Evolutionary conservation across 2,329 filamentous ascomycete genomes (phyloP).

Genomic region (Fusarium subglutinans): DNA sequence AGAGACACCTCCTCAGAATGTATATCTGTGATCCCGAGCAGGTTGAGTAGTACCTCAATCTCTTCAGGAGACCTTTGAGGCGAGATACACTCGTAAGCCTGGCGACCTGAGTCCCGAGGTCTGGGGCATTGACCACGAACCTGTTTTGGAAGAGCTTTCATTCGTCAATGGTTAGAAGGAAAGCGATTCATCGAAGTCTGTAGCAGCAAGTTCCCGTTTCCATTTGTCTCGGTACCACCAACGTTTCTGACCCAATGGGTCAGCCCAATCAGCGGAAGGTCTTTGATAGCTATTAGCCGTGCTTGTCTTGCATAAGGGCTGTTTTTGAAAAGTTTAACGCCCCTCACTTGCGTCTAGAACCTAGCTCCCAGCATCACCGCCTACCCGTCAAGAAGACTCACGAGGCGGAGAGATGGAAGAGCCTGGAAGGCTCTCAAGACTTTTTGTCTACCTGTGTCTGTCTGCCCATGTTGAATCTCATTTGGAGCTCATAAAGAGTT

Average conservation of each 20-base stretch:
- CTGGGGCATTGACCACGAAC: neutral
- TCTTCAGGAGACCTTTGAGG: neutral
- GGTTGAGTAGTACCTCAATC: neutral
- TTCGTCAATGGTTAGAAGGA: neutral
- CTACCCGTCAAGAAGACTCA: neutral
- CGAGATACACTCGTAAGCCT: neutral
- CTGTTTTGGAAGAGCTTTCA: neutral
- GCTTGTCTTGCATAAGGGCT: neutral
- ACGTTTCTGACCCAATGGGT: no score
- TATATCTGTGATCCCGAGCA: neutral
- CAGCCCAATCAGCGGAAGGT: accelerated
- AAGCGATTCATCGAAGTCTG: neutral
- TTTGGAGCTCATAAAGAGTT: no score
- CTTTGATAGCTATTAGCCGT: neutral
- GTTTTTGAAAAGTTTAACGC: neutral
- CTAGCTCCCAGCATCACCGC: neutral
- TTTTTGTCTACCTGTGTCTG: accelerated
- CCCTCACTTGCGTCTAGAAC: neutral
- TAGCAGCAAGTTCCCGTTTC: neutral
- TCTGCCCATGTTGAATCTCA: accelerated
- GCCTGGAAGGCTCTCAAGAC: accelerated
- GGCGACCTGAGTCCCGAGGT: neutral
- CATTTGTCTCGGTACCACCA: neutral
- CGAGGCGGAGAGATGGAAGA: no score
- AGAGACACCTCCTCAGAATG: neutral